A percentile compares a stretch with the other conserved stretches of the same genome.
These are phyloP conservation scores for Aspergillus uvarum DNA, from an alignment of 2,329 filamentous ascomycete genomes.

Conservation along the genomic window DNA sequence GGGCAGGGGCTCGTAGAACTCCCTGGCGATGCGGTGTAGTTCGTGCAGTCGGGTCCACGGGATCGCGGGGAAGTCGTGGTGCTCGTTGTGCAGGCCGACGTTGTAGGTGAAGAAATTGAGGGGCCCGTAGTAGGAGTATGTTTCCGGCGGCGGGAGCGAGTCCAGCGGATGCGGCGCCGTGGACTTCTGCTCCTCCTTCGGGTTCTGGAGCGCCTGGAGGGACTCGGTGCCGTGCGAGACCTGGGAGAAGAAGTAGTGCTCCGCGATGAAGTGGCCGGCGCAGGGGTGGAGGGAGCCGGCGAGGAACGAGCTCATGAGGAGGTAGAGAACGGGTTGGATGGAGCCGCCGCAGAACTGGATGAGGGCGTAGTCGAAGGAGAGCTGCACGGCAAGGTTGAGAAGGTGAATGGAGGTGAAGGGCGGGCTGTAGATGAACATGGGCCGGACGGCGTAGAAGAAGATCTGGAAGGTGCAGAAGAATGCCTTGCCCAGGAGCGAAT, in stretches of 20 bases:
- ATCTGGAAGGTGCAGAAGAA: slow-evolving; percentile 99
- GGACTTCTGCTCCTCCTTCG: slow-evolving; percentile 21
- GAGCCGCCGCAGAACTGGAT: slow-evolving; percentile 57
- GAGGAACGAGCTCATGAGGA: slow-evolving; percentile 86
- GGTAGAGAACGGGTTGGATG: slow-evolving; percentile 70
- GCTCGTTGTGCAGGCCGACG: slow-evolving; percentile 96
- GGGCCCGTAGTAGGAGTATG: slow-evolving; percentile 93
- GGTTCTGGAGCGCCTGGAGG: slow-evolving; percentile 53
- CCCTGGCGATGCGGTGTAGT: slow-evolving; percentile 75
- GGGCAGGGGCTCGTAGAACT: slow-evolving; percentile 89
- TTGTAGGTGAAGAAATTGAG: slow-evolving; percentile 95
- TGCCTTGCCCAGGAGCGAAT: slow-evolving; percentile 89
- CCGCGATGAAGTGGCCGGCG: slow-evolving; percentile 96
- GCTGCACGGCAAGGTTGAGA: slow-evolving; percentile 75
- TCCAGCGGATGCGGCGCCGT: slow-evolving; percentile 54
- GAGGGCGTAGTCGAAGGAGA: slow-evolving; percentile 73
- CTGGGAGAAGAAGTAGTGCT: slow-evolving; percentile 75
- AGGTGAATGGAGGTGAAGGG: slow-evolving; percentile 83
- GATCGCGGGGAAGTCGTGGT: slow-evolving; percentile 96
- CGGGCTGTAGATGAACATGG: slow-evolving; percentile 89
- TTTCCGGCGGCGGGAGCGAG: slow-evolving; percentile 75
- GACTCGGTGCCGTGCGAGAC: slow-evolving; percentile 42
- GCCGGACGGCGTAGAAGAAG: slow-evolving; percentile 94
- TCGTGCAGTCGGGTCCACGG: slow-evolving; percentile 85
- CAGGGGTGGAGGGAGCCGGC: slow-evolving; percentile 92